These are phyloP conservation scores for Babesia ovata DNA, from an alignment of 169 alveolate species.

Conservation along the genomic window DNA sequence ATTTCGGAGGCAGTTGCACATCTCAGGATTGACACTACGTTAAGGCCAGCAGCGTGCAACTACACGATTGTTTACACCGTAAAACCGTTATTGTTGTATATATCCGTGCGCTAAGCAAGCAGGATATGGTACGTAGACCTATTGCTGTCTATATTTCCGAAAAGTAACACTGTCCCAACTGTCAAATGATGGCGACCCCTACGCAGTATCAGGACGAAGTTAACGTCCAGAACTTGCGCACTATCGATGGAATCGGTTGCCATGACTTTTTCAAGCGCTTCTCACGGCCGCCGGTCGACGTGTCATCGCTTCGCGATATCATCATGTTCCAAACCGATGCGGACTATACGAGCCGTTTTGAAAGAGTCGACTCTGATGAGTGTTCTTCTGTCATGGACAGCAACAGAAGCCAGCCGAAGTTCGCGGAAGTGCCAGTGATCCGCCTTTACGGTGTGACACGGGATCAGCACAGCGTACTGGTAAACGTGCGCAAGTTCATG, in stretches of 20 bases:
- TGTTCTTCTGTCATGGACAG: not conserved
- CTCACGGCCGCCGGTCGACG: slow-evolving; percentile 14
- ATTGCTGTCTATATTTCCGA: too few relatives aligned
- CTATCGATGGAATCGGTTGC: slow-evolving; percentile 1
- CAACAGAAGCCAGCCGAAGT: not conserved
- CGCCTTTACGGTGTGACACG: slow-evolving; percentile 71
- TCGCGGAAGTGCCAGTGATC: slow-evolving; percentile 64
- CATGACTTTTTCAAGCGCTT: slow-evolving; percentile 5
- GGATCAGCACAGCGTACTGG: slow-evolving; percentile 68
- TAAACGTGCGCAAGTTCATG: slow-evolving; percentile 66
- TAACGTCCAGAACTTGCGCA: not conserved
- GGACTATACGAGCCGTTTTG: slow-evolving; percentile 48
- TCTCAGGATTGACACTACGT: too few relatives aligned
- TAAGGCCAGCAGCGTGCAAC: too few relatives aligned
- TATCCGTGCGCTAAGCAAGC: too few relatives aligned
- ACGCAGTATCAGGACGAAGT: slow-evolving; percentile 32
- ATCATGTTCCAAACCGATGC: slow-evolving; percentile 67
- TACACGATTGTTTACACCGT: too few relatives aligned
- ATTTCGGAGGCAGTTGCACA: too few relatives aligned
- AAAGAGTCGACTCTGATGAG: slow-evolving; percentile 3
- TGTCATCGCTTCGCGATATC: slow-evolving; percentile 3
- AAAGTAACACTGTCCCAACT: not conserved
- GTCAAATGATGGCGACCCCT: not conserved
- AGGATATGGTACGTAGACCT: too few relatives aligned
- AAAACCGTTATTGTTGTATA: too few relatives aligned